Evolutionary conservation across 768 basidiomycete genomes (phyloP).

Genomic region (Strobilomyces dryophilus): DNA sequence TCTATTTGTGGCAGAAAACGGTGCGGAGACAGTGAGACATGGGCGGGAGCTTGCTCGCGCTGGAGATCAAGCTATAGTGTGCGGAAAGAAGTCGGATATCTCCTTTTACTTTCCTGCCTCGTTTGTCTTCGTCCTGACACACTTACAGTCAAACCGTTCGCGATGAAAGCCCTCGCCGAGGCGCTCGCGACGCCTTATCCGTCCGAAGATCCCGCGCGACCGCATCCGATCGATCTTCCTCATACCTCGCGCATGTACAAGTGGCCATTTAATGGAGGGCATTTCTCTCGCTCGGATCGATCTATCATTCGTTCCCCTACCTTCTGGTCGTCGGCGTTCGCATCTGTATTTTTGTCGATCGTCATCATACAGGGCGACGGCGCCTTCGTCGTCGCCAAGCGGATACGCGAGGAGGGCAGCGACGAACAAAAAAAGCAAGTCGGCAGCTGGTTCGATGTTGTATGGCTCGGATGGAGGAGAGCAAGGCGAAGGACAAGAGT

Average conservation of each 20-base stretch:
- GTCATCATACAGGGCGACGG: slow-evolving; percentile 65
- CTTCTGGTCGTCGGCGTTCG: slow-evolving; percentile 62
- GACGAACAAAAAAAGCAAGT: slow-evolving; percentile 41
- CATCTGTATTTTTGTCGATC: slow-evolving; percentile 47
- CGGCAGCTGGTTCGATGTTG: slow-evolving; percentile 57
- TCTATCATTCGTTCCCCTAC: slow-evolving; percentile 46
- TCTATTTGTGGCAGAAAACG: slow-evolving; percentile 62
- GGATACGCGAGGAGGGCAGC: slow-evolving; percentile 42
- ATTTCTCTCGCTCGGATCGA: slow-evolving; percentile 64
- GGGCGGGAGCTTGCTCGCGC: slow-evolving; percentile 71
- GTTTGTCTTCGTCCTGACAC: background rate
- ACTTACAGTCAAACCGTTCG: slow-evolving; percentile 61
- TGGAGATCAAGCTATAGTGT: slow-evolving; percentile 81
- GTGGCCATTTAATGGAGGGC: slow-evolving; percentile 85
- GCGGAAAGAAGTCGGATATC: slow-evolving; percentile 71
- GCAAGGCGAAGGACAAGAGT: slow-evolving; percentile 65
- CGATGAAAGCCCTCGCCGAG: slow-evolving; percentile 55
- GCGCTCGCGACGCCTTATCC: slow-evolving; percentile 57
- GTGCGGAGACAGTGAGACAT: slow-evolving; percentile 65
- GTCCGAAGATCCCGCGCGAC: slow-evolving; percentile 40
- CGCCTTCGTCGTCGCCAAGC: slow-evolving; percentile 71
- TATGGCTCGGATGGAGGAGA: slow-evolving; percentile 43
- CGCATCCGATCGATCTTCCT: slow-evolving; percentile 76
- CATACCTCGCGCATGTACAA: slow-evolving; percentile 86
- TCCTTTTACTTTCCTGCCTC: slow-evolving; percentile 15